Evolutionary conservation across 768 basidiomycete genomes (phyloP).

Genomic region (Russula virescens): DNA sequence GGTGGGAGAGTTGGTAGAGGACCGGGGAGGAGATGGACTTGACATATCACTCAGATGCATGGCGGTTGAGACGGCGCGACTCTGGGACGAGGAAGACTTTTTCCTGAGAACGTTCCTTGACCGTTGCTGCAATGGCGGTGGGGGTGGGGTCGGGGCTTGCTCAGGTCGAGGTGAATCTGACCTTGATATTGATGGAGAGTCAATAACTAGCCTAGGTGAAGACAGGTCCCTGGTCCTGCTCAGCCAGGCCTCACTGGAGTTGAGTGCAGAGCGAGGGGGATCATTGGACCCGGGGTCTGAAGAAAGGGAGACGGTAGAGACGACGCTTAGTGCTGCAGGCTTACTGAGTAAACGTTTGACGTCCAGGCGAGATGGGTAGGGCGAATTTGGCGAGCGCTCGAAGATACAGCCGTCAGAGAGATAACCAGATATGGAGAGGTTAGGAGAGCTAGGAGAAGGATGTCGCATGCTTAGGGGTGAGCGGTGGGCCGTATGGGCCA

Average conservation of each 20-base stretch:
- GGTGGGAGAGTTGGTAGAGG: neutral
- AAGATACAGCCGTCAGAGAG: conserved; percentile 16
- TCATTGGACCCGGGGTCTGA: conserved; percentile 21
- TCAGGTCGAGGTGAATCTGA: conserved; percentile 6
- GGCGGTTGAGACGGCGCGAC: neutral
- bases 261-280: neutral
- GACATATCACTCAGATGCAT: neutral
- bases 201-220: neutral
- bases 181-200: neutral
- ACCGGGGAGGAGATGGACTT: neutral
- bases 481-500: neutral
- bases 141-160: neutral
- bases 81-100: neutral
- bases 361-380: conserved; percentile 20
- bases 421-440: conserved; percentile 6
- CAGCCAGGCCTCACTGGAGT: conserved; percentile 8
- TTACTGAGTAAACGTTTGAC: conserved; percentile 25
- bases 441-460: conserved; percentile 19
- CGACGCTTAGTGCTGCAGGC: conserved; percentile 21
- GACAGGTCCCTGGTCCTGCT: conserved; percentile 7
- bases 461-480: conserved; percentile 10
- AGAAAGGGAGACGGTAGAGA: conserved; percentile 21
- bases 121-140: conserved; percentile 2
- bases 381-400: conserved; percentile 17
- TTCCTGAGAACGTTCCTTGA: conserved; percentile 12